Conservation (phyloP, 768 basidiomycete species). For the Tricholoma matsutake region DNA sequence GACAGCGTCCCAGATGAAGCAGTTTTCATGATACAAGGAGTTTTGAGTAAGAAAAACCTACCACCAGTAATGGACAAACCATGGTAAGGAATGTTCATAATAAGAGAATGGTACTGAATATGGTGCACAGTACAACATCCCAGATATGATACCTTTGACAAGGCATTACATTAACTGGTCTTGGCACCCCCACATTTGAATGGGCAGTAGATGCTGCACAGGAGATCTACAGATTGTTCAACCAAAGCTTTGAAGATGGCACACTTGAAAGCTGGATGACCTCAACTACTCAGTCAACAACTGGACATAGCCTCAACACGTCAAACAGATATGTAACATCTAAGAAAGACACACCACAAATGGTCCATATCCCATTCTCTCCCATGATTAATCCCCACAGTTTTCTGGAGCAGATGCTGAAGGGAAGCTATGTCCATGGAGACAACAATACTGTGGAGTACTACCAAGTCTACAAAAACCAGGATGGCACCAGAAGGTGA, state of each 20-base stretch:
- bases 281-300: background rate
- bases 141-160: conserved; percentile 3
- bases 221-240: background rate
- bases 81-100: background rate
- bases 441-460: background rate
- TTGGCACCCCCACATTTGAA: conserved; percentile 6
- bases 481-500: background rate
- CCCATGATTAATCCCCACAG: background rate
- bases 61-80: background rate
- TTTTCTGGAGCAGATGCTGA: background rate
- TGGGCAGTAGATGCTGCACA: background rate
- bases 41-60: conserved; percentile 2
- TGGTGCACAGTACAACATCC: background rate
- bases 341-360: background rate
- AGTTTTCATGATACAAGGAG: conserved; percentile 4
- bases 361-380: conserved; percentile 1
- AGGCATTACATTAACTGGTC: conserved; percentile 5
- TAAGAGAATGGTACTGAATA: background rate
- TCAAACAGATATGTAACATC: background rate
- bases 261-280: background rate
- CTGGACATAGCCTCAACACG: background rate
- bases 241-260: background rate
- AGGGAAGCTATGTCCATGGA: background rate
- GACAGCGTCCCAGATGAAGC: background rate
- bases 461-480: background rate